A percentile compares a stretch with the other conserved stretches of the same genome.
These are phyloP conservation scores for Torulaspora indica DNA, from an alignment of 805 yeast genomes.

Conservation along the genomic window DNA sequence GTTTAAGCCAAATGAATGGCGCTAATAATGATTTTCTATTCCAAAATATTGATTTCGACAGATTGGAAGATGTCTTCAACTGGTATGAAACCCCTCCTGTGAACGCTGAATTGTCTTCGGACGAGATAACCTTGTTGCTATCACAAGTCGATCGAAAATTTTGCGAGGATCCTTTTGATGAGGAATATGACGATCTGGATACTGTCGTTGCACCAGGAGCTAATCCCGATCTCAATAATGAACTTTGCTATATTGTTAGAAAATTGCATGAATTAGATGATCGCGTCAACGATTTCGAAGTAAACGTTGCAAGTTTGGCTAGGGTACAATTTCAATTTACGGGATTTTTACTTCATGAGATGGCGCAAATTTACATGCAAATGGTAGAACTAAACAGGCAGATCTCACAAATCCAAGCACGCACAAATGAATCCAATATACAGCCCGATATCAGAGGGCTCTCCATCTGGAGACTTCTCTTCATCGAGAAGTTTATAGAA, in stretches of 20 bases:
- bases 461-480: slow-evolving; percentile 29
- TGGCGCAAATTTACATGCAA: slow-evolving; percentile 33
- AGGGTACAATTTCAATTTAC: slow-evolving; percentile 37
- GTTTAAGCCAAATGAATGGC: slow-evolving; percentile 31
- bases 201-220: slow-evolving; percentile 33
- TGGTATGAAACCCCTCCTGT: slow-evolving; percentile 17
- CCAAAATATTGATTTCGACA: slow-evolving; percentile 33
- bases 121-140: slow-evolving; percentile 23
- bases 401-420: slow-evolving; percentile 26
- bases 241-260: slow-evolving; percentile 32
- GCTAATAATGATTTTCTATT: slow-evolving; percentile 29
- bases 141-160: slow-evolving; percentile 28
- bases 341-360: slow-evolving; percentile 34
- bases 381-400: slow-evolving; percentile 34
- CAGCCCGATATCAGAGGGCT: slow-evolving; percentile 28
- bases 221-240: slow-evolving; percentile 27
- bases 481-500: slow-evolving; percentile 27
- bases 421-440: slow-evolving; percentile 20
- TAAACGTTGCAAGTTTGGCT: slow-evolving; percentile 36
- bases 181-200: slow-evolving; percentile 29
- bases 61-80: slow-evolving; percentile 29
- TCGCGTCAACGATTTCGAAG: slow-evolving; percentile 35
- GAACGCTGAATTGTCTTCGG: slow-evolving; percentile 14
- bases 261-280: slow-evolving; percentile 33
- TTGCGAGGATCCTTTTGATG: slow-evolving; percentile 34